A percentile compares a stretch with the other conserved stretches of the same genome.
Evolutionary conservation across 1,139 yeast genomes (phyloP).

Genomic region (Saccharomycopsis hybrid): DNA sequence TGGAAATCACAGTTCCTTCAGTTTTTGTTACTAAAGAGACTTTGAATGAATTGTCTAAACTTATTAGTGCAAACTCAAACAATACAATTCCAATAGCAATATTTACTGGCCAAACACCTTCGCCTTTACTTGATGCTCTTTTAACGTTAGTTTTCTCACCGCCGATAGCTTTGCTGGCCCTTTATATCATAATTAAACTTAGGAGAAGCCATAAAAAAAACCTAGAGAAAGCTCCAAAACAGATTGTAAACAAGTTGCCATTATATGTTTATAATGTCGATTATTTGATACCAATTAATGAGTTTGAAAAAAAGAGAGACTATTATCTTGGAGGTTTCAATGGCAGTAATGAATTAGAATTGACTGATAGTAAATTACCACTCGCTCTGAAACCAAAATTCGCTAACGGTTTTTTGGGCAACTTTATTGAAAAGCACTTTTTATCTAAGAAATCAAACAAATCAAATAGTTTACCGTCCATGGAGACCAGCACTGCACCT

Average conservation of each 20-base stretch:
- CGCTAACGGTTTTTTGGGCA: too few relatives aligned
- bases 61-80: background rate
- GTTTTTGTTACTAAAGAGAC: constrained; percentile 20
- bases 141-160: constrained; percentile 16
- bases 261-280: constrained; percentile 18
- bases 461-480: too few relatives aligned
- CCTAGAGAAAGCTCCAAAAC: constrained; percentile 15
- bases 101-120: constrained; percentile 18
- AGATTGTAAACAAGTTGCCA: constrained; percentile 11
- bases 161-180: constrained; percentile 18
- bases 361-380: too few relatives aligned
- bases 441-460: too few relatives aligned
- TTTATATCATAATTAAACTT: constrained; percentile 11
- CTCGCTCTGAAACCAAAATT: too few relatives aligned
- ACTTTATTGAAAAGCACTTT: too few relatives aligned
- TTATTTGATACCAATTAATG: constrained; percentile 16
- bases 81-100: background rate
- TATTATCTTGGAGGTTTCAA: constrained; percentile 12
- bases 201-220: constrained; percentile 11
- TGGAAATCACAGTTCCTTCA: constrained; percentile 16
- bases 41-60: constrained; percentile 5
- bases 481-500: background rate
- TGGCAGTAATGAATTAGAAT: too few relatives aligned
- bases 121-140: constrained; percentile 17
- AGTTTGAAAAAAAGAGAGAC: constrained; percentile 15